Base-by-base conservation (phyloP, 140 eudicot genomes). In the Senecio squalidus region DNA sequence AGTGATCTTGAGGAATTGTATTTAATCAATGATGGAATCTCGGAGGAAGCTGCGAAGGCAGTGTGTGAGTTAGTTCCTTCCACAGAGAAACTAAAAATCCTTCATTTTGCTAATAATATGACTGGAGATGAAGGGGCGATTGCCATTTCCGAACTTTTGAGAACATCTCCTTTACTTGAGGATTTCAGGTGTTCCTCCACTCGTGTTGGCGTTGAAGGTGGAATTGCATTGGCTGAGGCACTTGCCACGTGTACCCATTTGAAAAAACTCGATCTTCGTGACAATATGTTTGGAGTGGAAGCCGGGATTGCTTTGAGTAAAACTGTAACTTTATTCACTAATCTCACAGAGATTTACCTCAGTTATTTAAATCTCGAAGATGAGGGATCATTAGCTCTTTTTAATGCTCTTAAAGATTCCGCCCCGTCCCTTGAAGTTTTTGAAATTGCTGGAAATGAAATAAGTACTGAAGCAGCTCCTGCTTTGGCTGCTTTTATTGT, bases 41-140 rank as follows among this genome's bases (percentile, higher is more conserved):
- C 96, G 3, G 88, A 78, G 71, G 94, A 88, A 68, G 96, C 96
- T 20, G 94, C 94, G 6, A 73, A 76, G 22, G 94, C 90, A n/a
- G 90, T 88, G 6, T 69, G 76, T 45, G 94, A 88, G 69, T 60
- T 88, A 21, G 72, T 88, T 33, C 94, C 90, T 20, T 88, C 82
- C 21, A 88, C 94, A 1, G 77, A 81, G 56, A 77, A 70, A 39
- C 80, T 88, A 1, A 88, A 65, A 40, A 64, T 79, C 29, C 87
- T 88, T 48, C 96, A 88, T 22, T 88, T 88, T 71, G 87, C 81
- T 58, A 88, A 88, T 34, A 84, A 88, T 34, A 88, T 81, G 96
- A 84, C 94, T 0, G 94, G 94, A 34, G 96, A 84, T 55, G 94
- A 84, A 76, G 96, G 94, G 33, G 96, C 94, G 10, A 14, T 73